Conservation (phyloP, 306 rosid species). For the Luffa acutangula region DNA sequence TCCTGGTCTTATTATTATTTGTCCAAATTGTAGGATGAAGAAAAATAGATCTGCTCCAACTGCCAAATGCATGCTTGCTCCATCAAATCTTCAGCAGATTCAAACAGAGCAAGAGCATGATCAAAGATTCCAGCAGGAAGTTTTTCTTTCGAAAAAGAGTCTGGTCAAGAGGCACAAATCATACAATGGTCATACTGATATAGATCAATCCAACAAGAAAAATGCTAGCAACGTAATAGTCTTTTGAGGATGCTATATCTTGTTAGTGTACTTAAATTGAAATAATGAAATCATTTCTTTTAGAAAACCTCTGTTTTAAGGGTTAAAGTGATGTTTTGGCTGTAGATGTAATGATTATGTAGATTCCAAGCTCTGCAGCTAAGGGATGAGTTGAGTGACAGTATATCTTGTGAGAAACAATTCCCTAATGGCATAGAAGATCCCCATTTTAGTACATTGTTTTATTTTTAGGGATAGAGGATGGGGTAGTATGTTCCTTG, state of each 20-base stretch:
- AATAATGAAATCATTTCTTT: neutral
- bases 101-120: conserved; percentile 27
- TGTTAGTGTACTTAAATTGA: neutral
- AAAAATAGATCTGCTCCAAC: conserved; percentile 38
- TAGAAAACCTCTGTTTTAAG: neutral
- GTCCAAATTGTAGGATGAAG: conserved; percentile 42
- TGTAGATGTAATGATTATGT: neutral
- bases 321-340: neutral
- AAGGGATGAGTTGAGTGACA: neutral
- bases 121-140: conserved; percentile 11
- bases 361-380: neutral
- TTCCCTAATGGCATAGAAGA: neutral
- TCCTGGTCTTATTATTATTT: neutral
- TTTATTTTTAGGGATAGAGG: neutral
- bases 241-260: neutral
- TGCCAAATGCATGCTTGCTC: conserved; percentile 20
- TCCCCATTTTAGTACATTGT: neutral
- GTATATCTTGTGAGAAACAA: no score
- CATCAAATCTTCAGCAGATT: conserved; percentile 19
- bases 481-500: neutral
- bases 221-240: neutral
- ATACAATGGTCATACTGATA: conserved; percentile 22
- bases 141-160: conserved; percentile 18
- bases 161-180: conserved; percentile 29
- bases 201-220: conserved; percentile 16